These are phyloP conservation scores for Diutina siamensis DNA, from an alignment of 1,139 yeast genomes.

Conservation along the genomic window DNA sequence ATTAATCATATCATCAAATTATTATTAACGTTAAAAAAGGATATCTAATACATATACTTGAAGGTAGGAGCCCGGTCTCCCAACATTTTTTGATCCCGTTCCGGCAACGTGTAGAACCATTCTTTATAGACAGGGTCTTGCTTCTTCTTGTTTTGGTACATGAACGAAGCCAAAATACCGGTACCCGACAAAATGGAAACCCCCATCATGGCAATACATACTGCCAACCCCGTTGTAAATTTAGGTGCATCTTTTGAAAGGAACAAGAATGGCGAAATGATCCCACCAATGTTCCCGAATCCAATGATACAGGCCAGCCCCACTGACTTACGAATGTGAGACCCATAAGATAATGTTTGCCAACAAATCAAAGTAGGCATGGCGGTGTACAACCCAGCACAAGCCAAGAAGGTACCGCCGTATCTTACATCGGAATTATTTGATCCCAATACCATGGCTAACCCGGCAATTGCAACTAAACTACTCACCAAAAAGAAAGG, in stretches of 20 bases:
- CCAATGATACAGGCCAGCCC: slow-evolving; percentile 11
- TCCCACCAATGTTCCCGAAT: slow-evolving; percentile 1
- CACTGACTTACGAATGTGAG: slow-evolving; percentile 68
- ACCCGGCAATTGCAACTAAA: slow-evolving; percentile 39
- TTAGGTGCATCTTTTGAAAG: slow-evolving; percentile 43
- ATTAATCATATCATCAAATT: too few species aligned
- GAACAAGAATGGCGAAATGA: slow-evolving; percentile 3
- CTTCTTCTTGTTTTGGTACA: slow-evolving; percentile 27
- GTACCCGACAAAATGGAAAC: slow-evolving; percentile 33
- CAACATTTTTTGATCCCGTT: slow-evolving; percentile 34
- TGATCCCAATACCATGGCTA: slow-evolving; percentile 38
- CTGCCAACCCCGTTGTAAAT: slow-evolving; percentile 45
- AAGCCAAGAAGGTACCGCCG: slow-evolving; percentile 61
- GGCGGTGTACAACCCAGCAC: slow-evolving; percentile 46
- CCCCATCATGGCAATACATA: slow-evolving; percentile 37
- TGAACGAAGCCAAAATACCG: slow-evolving; percentile 22
- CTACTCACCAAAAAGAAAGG: slow-evolving; percentile 35
- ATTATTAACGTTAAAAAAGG: background rate
- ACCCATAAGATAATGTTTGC: slow-evolving; percentile 55
- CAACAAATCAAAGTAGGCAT: slow-evolving; percentile 74
- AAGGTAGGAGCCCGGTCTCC: slow-evolving; percentile 65
- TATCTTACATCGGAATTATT: slow-evolving; percentile 23
- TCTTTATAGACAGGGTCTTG: slow-evolving; percentile 22
- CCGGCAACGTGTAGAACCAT: slow-evolving; percentile 33
- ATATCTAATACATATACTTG: slow-evolving; percentile 15